A percentile compares a stretch with the other conserved stretches of the same genome.
These are phyloP conservation scores for Solanum bukasovii DNA, from an alignment of 257 asterid species.

Conservation along the genomic window DNA sequence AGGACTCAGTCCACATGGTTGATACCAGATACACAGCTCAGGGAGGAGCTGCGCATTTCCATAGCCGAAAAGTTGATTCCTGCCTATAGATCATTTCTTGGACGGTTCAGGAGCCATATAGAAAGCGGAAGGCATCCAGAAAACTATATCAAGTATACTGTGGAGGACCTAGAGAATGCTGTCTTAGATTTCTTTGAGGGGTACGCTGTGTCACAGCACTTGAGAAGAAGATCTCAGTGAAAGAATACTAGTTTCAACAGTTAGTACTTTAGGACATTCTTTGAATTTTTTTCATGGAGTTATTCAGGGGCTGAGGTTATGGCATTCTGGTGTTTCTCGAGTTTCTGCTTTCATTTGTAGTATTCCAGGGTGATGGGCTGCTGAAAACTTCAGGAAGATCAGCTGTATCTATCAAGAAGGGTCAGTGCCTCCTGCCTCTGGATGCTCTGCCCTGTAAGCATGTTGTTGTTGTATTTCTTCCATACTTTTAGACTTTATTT, in stretches of 20 bases:
- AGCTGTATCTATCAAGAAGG: constrained; percentile 19
- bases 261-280: constrained; percentile 54
- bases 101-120: constrained; percentile 34
- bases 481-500: constrained; percentile 28
- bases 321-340: constrained; percentile 9
- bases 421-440: constrained; percentile 38
- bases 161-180: constrained; percentile 35
- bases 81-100: constrained; percentile 38
- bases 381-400: constrained; percentile 9
- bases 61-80: constrained; percentile 31
- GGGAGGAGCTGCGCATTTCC: constrained; percentile 32
- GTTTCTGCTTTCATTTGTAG: constrained; percentile 5
- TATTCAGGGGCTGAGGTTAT: constrained; percentile 31
- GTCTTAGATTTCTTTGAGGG: constrained; percentile 37
- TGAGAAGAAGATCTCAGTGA: constrained; percentile 61
- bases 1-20: constrained; percentile 34
- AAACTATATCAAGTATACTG: constrained; percentile 33
- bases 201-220: constrained; percentile 6
- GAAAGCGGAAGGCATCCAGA: constrained; percentile 40
- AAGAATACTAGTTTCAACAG: constrained; percentile 7
- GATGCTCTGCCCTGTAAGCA: constrained; percentile 59
- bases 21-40: constrained; percentile 42
- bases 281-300: constrained; percentile 46
- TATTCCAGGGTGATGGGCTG: background rate
- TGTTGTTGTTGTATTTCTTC: constrained; percentile 30